Percentiles rank a stretch among this genome's conserved stretches.
These are phyloP conservation scores for Guadua angustifolia DNA, from an alignment of 176 grass and related monocot species.

Conservation along the genomic window DNA sequence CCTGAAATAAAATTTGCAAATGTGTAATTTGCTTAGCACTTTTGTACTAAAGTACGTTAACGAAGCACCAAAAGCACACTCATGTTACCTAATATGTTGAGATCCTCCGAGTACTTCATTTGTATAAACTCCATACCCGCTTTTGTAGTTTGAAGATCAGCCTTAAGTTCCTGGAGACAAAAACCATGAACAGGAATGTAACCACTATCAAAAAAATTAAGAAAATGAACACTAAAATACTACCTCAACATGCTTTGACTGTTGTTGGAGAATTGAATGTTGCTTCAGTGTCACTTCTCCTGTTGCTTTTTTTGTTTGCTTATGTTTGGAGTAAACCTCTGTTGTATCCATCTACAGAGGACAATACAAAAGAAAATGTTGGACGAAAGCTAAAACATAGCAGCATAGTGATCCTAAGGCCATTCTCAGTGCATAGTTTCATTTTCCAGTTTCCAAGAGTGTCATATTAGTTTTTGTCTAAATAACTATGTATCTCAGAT, in stretches of 20 bases:
- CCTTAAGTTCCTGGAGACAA: slow-evolving; percentile 73
- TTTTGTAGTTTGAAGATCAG: slow-evolving; percentile 72
- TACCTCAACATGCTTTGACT: slow-evolving; percentile 88
- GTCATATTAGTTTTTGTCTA: too few relatives aligned
- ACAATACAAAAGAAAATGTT: slow-evolving; percentile 39
- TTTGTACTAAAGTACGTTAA: slow-evolving; percentile 26
- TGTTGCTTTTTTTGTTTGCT: slow-evolving; percentile 57
- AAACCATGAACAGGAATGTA: slow-evolving; percentile 27
- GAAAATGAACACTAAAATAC: slow-evolving; percentile 32
- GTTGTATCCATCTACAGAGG: slow-evolving; percentile 62
- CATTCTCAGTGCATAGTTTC: too few relatives aligned
- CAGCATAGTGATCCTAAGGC: not conserved
- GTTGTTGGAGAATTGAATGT: slow-evolving; percentile 69
- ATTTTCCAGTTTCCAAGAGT: too few relatives aligned
- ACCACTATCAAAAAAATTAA: slow-evolving; percentile 15
- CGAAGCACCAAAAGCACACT: slow-evolving; percentile 23
- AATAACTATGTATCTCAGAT: too few relatives aligned
- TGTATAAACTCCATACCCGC: slow-evolving; percentile 85
- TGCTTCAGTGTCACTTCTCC: slow-evolving; percentile 73
- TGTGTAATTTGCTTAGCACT: slow-evolving; percentile 33
- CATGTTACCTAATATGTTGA: slow-evolving; percentile 77
- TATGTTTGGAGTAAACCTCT: slow-evolving; percentile 64
- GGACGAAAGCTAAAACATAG: slow-evolving; percentile 38
- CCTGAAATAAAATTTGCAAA: slow-evolving; percentile 62
- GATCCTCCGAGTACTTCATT: slow-evolving; percentile 80